These are phyloP conservation scores for Psophocarpus tetragonolobus DNA, from an alignment of 306 rosid genomes.

Conservation along the genomic window DNA sequence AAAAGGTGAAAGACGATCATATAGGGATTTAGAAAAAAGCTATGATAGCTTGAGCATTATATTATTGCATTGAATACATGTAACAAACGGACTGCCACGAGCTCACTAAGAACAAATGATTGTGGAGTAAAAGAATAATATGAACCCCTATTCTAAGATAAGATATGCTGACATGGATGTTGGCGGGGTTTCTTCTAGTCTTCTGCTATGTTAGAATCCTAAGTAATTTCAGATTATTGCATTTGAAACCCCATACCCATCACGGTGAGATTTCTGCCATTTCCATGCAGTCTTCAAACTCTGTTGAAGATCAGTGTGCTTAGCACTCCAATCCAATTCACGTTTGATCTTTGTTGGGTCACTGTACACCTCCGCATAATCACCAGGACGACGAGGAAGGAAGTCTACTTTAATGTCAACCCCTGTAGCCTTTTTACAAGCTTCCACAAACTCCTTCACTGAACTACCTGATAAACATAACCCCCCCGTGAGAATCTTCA, in stretches of 20 bases:
- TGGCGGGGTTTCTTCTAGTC: conserved; percentile 28
- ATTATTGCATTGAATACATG: conserved; percentile 64
- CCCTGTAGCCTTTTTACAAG: conserved; percentile 90
- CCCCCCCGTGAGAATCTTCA: conserved; percentile 14
- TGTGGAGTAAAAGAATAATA: conserved; percentile 12
- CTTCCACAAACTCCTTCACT: conserved; percentile 90
- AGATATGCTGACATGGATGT: conserved; percentile 36
- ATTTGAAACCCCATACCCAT: conserved; percentile 65
- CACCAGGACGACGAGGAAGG: conserved; percentile 90
- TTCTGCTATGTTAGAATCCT: conserved; percentile 37
- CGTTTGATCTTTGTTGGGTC: conserved; percentile 71
- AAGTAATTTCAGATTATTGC: conserved; percentile 40
- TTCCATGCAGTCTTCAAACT: conserved; percentile 83
- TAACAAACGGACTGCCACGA: conserved; percentile 52
- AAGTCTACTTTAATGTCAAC: conserved; percentile 70
- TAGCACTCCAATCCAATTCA: conserved; percentile 84
- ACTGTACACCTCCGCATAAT: conserved; percentile 87
- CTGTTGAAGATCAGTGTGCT: conserved; percentile 59
- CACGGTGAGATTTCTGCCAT: conserved; percentile 85
- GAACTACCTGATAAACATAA: conserved; percentile 70
- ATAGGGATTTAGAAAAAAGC: not conserved
- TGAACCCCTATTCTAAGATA: conserved; percentile 24
- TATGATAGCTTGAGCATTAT: conserved; percentile 41
- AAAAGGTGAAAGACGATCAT: too few relatives aligned
- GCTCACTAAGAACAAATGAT: conserved; percentile 45